A percentile compares a stretch with the other conserved stretches of the same genome.
These are phyloP conservation scores for Ceratobasidium sp. DNA, from an alignment of 1,284 basidiomycete genomes.

Conservation along the genomic window DNA sequence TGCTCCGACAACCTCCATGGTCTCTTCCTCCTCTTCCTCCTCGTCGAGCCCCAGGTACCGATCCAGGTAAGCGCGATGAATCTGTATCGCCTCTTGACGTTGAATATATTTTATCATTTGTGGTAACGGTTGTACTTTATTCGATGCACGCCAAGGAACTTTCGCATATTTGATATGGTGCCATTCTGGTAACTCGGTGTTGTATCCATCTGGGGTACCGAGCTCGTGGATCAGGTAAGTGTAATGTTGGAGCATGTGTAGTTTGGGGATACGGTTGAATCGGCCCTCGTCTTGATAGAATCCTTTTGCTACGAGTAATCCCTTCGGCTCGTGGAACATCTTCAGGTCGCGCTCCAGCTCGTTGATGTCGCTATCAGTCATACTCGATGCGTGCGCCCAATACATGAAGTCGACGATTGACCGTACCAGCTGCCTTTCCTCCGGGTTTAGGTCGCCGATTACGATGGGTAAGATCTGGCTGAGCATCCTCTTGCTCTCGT, in stretches of 20 bases:
- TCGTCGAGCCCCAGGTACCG: neutral
- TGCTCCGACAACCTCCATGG: neutral
- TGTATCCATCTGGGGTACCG: slow-evolving; percentile 43
- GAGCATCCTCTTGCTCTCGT: slow-evolving; percentile 12
- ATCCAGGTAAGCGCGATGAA: slow-evolving; percentile 9
- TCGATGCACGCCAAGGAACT: slow-evolving; percentile 42
- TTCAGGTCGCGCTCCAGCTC: slow-evolving; percentile 50
- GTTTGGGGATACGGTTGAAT: slow-evolving; percentile 26
- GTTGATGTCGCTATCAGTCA: slow-evolving; percentile 48
- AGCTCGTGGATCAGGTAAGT: neutral
- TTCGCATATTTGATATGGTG: too few species aligned
- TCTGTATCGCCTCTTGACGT: too few species aligned
- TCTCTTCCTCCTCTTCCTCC: neutral
- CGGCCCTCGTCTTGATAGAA: slow-evolving; percentile 34
- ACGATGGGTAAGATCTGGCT: neutral
- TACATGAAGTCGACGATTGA: slow-evolving; percentile 22
- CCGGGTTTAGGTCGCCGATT: neutral
- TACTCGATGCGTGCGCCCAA: slow-evolving; percentile 2
- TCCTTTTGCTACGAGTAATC: slow-evolving; percentile 53
- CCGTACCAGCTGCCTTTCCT: neutral
- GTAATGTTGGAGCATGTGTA: slow-evolving; percentile 29
- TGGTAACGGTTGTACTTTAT: slow-evolving; percentile 6
- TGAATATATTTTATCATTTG: too few species aligned
- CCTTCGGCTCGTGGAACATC: slow-evolving; percentile 55
- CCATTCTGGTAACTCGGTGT: slow-evolving; percentile 42